Base-by-base conservation (phyloP, 331 rosid species). In the Stylosanthes scabra region DNA sequence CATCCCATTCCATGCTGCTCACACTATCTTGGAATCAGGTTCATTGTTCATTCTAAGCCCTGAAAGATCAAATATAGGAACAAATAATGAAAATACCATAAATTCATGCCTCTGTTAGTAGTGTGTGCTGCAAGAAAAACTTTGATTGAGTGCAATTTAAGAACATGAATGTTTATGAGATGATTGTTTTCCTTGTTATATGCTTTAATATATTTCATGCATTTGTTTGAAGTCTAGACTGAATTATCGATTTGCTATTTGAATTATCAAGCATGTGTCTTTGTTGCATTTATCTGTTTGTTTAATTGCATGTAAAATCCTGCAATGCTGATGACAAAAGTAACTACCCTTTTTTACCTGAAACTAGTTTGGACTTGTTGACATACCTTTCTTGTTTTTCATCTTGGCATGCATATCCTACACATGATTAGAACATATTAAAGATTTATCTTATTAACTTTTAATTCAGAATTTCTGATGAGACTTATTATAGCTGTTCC, bases 1-100 rank as follows among this genome's bases (percentile, higher is more conserved):
- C 78, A 65, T 94, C 69, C 97, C 99, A 14, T 91, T 94, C 77
- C 99, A 94, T 86, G 97, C 91, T 31, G 83, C 95, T 68, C 97
- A 94, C 74, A 80, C 90, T 63, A 80, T 91, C 66, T 76, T 90
- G 84, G 97, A 91, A 83, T 80, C 87, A 82, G 96, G 96, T 91
- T 66, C 16, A 34, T 34, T 34, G 39, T 6, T 68, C 37, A 50
- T 74, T 45, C 10, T 37, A 20, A 9, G 15, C 11, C 4, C 11
- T 10, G 6, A 14, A 13, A 47, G 13, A 4, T 63, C 65, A 58
- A 58, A 9, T 58, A 3, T 62, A 67, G 50, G 28, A 7, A 15
- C 54, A 54, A 34, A 5, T n/a, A 68, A 76, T 3, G 29, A 27
- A 59, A 69, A 11, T 14, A 40, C 20, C 41, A 16, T 55, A 47